Conservation (phyloP, 164 flowering plant species). For the Magnolia officinalis region DNA sequence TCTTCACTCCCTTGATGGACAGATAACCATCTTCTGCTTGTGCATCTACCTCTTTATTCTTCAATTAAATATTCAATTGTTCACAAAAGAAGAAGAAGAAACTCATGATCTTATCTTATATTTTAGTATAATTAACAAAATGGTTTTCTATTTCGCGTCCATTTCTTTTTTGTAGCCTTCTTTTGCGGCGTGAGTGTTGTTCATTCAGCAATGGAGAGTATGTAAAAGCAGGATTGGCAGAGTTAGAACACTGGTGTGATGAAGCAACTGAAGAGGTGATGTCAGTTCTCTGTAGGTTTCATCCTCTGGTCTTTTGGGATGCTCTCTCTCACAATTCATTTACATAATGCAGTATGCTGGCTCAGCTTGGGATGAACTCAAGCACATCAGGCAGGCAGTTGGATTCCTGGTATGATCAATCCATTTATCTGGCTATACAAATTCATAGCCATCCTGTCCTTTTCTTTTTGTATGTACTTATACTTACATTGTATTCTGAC, state of each 20-base stretch:
- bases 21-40: neutral
- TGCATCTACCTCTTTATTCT: too few species aligned
- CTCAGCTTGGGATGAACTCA: constrained; percentile 93
- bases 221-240: constrained; percentile 88
- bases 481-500: neutral
- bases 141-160: neutral
- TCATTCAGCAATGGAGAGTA: constrained; percentile 98
- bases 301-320: neutral
- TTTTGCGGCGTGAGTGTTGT: constrained; percentile 97
- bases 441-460: neutral
- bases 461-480: neutral
- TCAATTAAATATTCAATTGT: neutral
- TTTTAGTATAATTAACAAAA: neutral
- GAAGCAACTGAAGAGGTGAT: constrained; percentile 85
- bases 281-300: neutral
- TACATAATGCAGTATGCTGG: constrained; percentile 66
- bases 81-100: neutral
- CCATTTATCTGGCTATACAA: neutral
- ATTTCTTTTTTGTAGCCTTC: constrained; percentile 57
- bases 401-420: constrained; percentile 73
- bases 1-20: neutral
- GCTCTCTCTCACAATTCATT: constrained; percentile 4
- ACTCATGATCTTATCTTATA: neutral
- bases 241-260: constrained; percentile 88
- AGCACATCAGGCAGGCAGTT: constrained; percentile 97